Percentiles rank a stretch among this genome's conserved stretches.
These are phyloP conservation scores for Plectranthus barbatus DNA, from an alignment of 257 asterid genomes.

Conservation along the genomic window DNA sequence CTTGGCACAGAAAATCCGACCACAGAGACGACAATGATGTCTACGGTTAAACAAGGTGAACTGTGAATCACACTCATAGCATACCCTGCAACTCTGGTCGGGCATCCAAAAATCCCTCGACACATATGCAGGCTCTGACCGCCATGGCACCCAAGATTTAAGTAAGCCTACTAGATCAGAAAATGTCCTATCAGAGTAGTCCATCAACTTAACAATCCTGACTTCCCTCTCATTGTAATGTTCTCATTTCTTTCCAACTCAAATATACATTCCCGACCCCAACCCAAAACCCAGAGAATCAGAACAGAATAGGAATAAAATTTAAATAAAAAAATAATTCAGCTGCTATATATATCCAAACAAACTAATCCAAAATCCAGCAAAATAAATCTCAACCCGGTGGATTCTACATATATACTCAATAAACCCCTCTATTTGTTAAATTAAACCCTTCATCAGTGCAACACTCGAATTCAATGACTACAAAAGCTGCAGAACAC, in stretches of 20 bases:
- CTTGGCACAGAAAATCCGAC: slow-evolving; percentile 74
- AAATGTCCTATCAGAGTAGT: slow-evolving; percentile 38
- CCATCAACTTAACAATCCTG: slow-evolving; percentile 51
- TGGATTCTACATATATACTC: slow-evolving; percentile 2
- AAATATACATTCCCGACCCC: slow-evolving; percentile 26
- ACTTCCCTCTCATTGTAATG: slow-evolving; percentile 43
- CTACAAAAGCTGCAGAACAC: slow-evolving; percentile 3
- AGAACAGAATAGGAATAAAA: not conserved
- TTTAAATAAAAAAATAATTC: slow-evolving; percentile 7
- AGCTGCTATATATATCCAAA: slow-evolving; percentile 2
- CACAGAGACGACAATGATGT: slow-evolving; percentile 95
- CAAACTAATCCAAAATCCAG: slow-evolving; percentile 7
- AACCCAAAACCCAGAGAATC: slow-evolving; percentile 13
- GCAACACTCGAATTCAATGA: not conserved
- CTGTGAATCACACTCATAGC: slow-evolving; percentile 90
- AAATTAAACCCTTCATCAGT: not conserved
- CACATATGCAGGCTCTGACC: slow-evolving; percentile 62
- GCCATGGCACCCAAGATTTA: slow-evolving; percentile 78
- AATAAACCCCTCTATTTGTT: not conserved
- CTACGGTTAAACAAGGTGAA: slow-evolving; percentile 83
- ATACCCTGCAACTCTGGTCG: slow-evolving; percentile 89
- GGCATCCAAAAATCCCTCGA: slow-evolving; percentile 99
- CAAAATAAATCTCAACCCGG: not conserved
- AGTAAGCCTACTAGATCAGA: slow-evolving; percentile 55
- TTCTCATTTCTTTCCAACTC: slow-evolving; percentile 46